These are phyloP conservation scores for Hirschioporus abietinus DNA, from an alignment of 768 basidiomycete species.

Conservation along the genomic window DNA sequence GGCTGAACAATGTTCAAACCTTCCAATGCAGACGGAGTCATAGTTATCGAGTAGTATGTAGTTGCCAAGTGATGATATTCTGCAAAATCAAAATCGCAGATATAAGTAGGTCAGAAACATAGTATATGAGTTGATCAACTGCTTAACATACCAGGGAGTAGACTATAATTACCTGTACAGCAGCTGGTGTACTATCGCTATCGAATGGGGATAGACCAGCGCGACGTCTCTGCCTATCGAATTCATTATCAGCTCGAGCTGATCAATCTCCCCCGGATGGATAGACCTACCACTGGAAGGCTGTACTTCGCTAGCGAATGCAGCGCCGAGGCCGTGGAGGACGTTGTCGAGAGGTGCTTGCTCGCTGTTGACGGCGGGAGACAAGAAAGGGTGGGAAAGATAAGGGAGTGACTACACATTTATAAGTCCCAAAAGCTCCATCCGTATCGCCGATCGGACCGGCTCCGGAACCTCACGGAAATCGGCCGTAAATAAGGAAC, in stretches of 20 bases:
- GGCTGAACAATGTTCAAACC: conserved; percentile 79
- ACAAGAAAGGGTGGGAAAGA: neutral
- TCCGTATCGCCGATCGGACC: neutral
- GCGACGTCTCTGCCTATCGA: no score
- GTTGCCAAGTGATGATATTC: no score
- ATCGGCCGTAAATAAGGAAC: neutral
- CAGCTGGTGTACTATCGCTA: no score
- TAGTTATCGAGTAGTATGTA: conserved; percentile 17
- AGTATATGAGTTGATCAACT: no score
- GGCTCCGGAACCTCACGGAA: neutral
- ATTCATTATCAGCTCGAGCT: no score
- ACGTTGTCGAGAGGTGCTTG: neutral
- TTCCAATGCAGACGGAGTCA: conserved; percentile 63
- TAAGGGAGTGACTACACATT: neutral
- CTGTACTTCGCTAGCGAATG: neutral
- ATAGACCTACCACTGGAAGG: neutral
- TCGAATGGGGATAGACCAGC: no score
- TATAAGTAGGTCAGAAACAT: no score
- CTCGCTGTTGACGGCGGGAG: neutral
- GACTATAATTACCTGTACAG: no score
- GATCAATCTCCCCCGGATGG: no score
- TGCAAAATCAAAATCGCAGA: no score
- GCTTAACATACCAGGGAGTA: no score
- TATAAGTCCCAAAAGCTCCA: neutral
- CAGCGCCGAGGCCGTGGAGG: no score